These are phyloP conservation scores for Trichoderma polysporum DNA, from an alignment of 2,329 filamentous ascomycete species.

Conservation along the genomic window DNA sequence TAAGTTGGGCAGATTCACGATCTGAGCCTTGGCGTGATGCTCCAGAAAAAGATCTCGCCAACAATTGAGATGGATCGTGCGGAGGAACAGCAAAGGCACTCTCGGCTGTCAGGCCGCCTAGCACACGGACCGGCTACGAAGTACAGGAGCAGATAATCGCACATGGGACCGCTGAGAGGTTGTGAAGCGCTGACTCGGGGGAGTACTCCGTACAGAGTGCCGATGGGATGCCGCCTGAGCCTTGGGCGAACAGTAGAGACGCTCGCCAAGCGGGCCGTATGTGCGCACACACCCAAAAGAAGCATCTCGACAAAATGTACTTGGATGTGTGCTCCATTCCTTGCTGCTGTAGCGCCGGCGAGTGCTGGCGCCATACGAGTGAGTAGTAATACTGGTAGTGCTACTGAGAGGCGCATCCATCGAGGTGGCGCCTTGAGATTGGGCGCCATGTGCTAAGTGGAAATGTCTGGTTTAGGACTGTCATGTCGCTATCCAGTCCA, in stretches of 20 bases:
- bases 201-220: not conserved
- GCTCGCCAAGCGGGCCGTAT: not conserved
- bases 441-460: not conserved
- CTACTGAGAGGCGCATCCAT: not conserved
- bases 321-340: not conserved
- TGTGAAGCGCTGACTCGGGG: not conserved
- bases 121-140: not conserved
- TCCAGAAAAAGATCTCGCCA: not conserved
- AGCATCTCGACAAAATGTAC: not conserved
- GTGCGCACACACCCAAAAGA: not conserved
- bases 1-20: not conserved
- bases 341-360: not conserved
- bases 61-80: not conserved
- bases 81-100: not conserved
- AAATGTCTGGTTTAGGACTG: not conserved
- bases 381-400: not conserved
- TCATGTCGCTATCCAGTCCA: conserved; percentile 1
- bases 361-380: not conserved
- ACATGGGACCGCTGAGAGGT: not conserved
- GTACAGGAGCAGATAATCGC: not conserved
- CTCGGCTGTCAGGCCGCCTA: too few relatives aligned
- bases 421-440: not conserved
- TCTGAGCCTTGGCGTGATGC: conserved; percentile 1
- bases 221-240: not conserved
- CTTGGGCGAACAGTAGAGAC: not conserved